Evolutionary conservation across 306 rosid genomes (phyloP).

Genomic region (Cucumis hystrix): DNA sequence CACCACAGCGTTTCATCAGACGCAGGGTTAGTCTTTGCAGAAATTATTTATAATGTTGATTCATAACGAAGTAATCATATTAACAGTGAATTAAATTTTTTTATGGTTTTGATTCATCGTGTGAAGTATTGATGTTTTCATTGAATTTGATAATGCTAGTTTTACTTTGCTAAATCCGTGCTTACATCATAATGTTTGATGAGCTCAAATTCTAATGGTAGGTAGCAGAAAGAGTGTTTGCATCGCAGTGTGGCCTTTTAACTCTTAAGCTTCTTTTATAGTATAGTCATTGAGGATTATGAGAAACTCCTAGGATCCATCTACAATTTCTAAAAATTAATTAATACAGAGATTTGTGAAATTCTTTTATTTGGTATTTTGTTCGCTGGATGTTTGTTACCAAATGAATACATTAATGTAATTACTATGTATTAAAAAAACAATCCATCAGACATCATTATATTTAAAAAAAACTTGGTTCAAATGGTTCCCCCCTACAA

Average conservation of each 20-base stretch:
- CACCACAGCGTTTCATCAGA: slow-evolving; percentile 74
- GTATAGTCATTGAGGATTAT: neutral
- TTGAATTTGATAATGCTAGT: neutral
- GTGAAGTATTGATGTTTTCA: neutral
- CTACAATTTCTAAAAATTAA: neutral
- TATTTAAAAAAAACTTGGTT: neutral
- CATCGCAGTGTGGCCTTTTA: neutral
- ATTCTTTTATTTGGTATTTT: neutral
- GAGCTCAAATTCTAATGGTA: neutral
- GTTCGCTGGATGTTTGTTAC: no score
- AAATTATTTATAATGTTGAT: neutral
- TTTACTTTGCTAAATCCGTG: neutral
- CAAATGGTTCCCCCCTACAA: neutral
- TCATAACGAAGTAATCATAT: neutral
- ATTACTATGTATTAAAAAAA: neutral
- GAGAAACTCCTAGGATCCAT: neutral
- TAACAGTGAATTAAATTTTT: neutral
- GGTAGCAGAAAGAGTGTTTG: neutral
- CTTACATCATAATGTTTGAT: neutral
- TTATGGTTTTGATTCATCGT: neutral
- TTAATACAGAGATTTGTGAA: neutral
- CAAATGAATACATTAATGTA: no score
- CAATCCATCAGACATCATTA: neutral
- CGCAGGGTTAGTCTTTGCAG: slow-evolving; percentile 44
- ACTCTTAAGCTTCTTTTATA: neutral